Evolutionary conservation across 306 rosid species (phyloP).

Genomic region (Senna tora): DNA sequence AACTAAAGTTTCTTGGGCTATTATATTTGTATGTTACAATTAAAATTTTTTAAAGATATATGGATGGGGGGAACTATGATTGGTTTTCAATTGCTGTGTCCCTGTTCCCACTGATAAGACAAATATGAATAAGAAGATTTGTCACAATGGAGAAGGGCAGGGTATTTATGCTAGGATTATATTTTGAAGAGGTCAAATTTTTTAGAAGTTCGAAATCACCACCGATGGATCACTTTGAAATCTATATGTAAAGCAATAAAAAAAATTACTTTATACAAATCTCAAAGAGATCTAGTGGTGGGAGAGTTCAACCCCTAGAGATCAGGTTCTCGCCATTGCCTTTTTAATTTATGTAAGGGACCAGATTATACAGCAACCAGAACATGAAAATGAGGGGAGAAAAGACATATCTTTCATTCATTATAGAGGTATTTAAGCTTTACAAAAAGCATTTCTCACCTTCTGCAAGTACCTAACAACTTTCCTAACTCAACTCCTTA

Average conservation of each 20-base stretch:
- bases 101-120: neutral
- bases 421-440: neutral
- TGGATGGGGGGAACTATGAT: neutral
- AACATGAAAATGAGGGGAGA: constrained; percentile 2
- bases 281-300: no score
- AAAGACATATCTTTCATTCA: neutral
- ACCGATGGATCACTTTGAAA: no score
- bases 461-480: neutral
- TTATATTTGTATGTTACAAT: neutral
- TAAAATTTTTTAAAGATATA: neutral
- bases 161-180: neutral
- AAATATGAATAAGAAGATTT: neutral
- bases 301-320: no score
- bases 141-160: neutral
- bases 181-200: no score
- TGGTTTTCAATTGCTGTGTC: neutral
- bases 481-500: neutral
- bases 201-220: no score
- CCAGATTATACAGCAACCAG: neutral
- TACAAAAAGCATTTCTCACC: neutral
- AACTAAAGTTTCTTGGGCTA: neutral
- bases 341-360: no score
- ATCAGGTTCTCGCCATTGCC: no score
- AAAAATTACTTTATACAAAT: no score
- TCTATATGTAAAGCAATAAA: no score